A percentile compares a stretch with the other conserved stretches of the same genome.
Evolutionary conservation across 2,329 filamentous ascomycete genomes (phyloP).

Genomic region (Metarhizium sp.): DNA sequence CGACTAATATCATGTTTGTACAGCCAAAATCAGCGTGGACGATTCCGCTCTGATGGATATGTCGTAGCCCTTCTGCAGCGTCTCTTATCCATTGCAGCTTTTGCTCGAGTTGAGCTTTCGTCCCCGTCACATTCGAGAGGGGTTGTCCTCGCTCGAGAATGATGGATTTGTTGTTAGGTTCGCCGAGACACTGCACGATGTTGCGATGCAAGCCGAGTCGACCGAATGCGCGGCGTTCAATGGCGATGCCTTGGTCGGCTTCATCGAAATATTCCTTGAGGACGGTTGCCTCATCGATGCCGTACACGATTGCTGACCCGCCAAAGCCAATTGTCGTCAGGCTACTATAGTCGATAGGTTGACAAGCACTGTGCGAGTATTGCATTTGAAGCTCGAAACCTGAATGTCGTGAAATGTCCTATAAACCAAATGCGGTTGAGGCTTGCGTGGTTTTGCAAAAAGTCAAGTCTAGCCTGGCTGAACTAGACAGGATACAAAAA

Average conservation of each 20-base stretch:
- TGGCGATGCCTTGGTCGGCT: constrained; percentile 1
- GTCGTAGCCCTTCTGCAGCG: constrained; percentile 1
- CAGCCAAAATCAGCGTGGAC: constrained; percentile 6
- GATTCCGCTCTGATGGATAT: constrained; percentile 4
- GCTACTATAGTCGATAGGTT: not conserved
- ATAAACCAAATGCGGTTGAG: too few species aligned
- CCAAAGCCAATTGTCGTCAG: constrained; percentile 2
- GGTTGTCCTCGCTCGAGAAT: constrained; percentile 5
- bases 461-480: not conserved
- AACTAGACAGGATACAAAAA: not conserved
- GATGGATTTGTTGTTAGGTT: constrained; percentile 1
- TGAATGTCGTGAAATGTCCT: not conserved
- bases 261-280: constrained; percentile 5
- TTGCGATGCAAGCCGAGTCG: constrained; percentile 4
- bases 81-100: constrained; percentile 3
- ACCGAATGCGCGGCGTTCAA: constrained; percentile 4
- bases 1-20: constrained; percentile 5
- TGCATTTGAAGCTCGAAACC: not conserved
- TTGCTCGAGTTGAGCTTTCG: not conserved
- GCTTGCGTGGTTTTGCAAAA: too few species aligned
- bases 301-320: constrained; percentile 4
- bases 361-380: not conserved
- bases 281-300: constrained; percentile 5
- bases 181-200: constrained; percentile 2
- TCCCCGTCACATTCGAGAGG: not conserved